Percentiles rank a stretch among this genome's conserved stretches.
Evolutionary conservation across 2,329 filamentous ascomycete species (phyloP).

Genomic region (Arachnomyces sp.): DNA sequence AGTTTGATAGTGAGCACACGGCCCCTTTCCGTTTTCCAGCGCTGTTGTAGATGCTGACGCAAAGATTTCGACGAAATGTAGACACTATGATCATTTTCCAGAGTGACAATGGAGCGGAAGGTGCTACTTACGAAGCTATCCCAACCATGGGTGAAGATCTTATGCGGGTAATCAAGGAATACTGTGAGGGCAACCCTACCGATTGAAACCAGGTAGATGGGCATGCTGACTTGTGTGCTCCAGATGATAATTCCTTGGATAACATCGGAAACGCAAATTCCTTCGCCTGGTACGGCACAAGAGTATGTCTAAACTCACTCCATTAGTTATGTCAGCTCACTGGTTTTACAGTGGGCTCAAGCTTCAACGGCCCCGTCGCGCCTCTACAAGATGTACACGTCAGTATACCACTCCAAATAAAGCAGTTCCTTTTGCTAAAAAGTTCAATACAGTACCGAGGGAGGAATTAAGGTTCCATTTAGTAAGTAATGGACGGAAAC

Average conservation of each 20-base stretch:
- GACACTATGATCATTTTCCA: slow-evolving; percentile 44
- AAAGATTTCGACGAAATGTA: no score
- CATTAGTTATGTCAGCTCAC: no score
- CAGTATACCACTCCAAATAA: no score
- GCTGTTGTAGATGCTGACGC: no score
- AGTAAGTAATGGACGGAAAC: no score
- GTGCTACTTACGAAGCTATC: slow-evolving; percentile 38
- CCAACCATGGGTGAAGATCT: slow-evolving; percentile 35
- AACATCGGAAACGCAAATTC: slow-evolving; percentile 40
- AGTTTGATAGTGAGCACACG: slow-evolving; percentile 30
- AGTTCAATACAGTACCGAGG: slow-evolving; percentile 20
- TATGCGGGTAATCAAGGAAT: slow-evolving; percentile 36
- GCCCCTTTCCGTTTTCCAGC: no score
- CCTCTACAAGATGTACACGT: slow-evolving; percentile 23
- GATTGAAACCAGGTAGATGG: no score
- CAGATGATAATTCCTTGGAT: slow-evolving; percentile 38
- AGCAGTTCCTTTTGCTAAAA: no score
- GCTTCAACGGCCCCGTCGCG: slow-evolving; percentile 36
- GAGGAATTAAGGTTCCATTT: slow-evolving; percentile 29
- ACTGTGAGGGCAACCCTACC: slow-evolving; percentile 14
- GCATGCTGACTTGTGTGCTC: slow-evolving; percentile 10
- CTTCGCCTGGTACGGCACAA: slow-evolving; percentile 44
- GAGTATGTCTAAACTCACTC: no score
- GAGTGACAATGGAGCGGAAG: slow-evolving; percentile 44
- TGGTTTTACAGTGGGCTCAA: slow-evolving; percentile 34